These are phyloP conservation scores for Pythium coloratum DNA, from an alignment of 352 stramenopile genomes.

Conservation along the genomic window DNA sequence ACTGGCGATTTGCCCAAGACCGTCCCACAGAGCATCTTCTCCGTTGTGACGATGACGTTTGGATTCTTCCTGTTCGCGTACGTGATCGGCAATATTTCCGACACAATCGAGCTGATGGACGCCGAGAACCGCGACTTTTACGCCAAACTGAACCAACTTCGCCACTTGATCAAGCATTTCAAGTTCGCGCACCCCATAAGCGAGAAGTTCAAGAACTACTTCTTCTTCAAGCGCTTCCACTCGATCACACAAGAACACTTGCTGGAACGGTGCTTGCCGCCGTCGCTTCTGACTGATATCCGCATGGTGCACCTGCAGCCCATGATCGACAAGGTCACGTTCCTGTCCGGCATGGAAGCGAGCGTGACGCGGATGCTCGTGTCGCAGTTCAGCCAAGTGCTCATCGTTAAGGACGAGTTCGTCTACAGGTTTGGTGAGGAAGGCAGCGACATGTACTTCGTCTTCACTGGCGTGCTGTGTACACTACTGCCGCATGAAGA, in stretches of 20 bases:
- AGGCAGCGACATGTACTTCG: slow-evolving; percentile 76
- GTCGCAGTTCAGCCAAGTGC: slow-evolving; percentile 61
- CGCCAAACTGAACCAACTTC: slow-evolving; percentile 46
- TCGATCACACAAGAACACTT: slow-evolving; percentile 73
- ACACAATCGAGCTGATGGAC: slow-evolving; percentile 71
- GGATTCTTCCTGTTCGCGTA: slow-evolving; percentile 79
- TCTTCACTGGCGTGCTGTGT: slow-evolving; percentile 61
- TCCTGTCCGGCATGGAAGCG: slow-evolving; percentile 54
- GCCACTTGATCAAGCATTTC: slow-evolving; percentile 60
- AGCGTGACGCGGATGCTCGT: slow-evolving; percentile 70
- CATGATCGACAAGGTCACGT: slow-evolving; percentile 72
- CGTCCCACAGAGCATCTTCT: slow-evolving; percentile 50
- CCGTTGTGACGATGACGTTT: slow-evolving; percentile 52
- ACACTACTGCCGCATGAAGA: slow-evolving; percentile 45
- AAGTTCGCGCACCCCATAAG: slow-evolving; percentile 39
- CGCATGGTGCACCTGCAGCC: slow-evolving; percentile 63
- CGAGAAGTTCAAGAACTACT: slow-evolving; percentile 62
- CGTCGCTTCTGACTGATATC: slow-evolving; percentile 68
- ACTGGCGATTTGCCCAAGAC: slow-evolving; percentile 54
- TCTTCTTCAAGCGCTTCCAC: slow-evolving; percentile 73
- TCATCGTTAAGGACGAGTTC: slow-evolving; percentile 62
- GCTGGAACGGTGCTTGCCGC: slow-evolving; percentile 59
- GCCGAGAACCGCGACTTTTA: slow-evolving; percentile 70
- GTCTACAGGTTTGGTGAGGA: slow-evolving; percentile 64
- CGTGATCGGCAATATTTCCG: slow-evolving; percentile 68